Evolutionary conservation across 2,329 filamentous ascomycete species (phyloP), one percentile per base, ranked within the genome.

Genomic region (Xylariales sp.): DNA sequence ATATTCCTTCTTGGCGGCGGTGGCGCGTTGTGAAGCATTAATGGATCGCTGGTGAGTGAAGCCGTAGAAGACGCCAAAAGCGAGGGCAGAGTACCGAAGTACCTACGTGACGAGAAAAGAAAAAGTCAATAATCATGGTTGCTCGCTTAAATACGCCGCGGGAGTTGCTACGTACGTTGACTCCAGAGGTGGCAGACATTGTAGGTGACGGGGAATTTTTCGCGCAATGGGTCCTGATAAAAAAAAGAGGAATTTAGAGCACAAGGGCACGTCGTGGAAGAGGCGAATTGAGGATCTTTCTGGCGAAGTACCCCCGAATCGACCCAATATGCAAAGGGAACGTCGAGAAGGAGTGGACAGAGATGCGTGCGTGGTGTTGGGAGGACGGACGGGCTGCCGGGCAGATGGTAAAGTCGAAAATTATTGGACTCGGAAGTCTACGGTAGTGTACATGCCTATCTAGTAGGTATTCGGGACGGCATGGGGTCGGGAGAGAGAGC

Each of bases 1-100:
- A 81, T 95, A 98, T 81, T 97, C 93, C 79, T 89, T 89, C 82
- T 97, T 85, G 76, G 89, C 87, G 76, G 90, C 88, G 74, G 90
- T 86, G 70, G 87, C 83, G 83, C 90, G 92, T 78, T 94, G 89
- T 77, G 87, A 82, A 65, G 92, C 82, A 75, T 84, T 90, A 82
- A 99, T 91, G 71, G 89, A 88, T 79, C 91, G 87, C 86, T 99
- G 96, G 86, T 97, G 95, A 83, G 91, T 93, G 86, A 97, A 90
- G 81, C 96, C 96, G 86, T 99, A 99, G 84, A 97, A 91, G 80
- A 98, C 85, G 81, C 96, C 96, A 78, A 93, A 86, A 79, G 90
- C 92, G 75, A 99, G 92, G 80, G 94, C 94, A 79, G 94, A 95
- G 88, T 95, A 99, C 84, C 96, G 94, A 82, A 98, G 89, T 82